Evolutionary conservation across 768 basidiomycete species (phyloP).

Genomic region (Pilatotrama ljubarskyi): DNA sequence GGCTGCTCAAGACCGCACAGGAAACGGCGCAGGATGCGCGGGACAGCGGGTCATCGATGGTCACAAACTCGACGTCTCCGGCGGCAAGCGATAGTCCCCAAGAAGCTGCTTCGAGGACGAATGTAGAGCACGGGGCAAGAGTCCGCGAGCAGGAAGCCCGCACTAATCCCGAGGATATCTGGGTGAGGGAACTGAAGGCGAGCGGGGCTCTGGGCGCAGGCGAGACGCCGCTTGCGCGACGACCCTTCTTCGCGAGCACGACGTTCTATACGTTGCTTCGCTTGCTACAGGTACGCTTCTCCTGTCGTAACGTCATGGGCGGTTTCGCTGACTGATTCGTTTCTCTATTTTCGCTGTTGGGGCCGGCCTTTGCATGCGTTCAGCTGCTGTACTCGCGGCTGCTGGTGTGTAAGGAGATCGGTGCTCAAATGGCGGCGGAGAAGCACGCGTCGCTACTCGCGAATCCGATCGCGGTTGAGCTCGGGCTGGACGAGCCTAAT

Average conservation of each 20-base stretch:
- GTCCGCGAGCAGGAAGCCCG: conserved; percentile 14
- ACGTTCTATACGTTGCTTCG: conserved; percentile 90
- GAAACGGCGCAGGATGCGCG: conserved; percentile 42
- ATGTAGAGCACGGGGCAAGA: conserved; percentile 6
- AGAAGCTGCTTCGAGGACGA: background rate
- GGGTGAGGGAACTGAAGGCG: conserved; percentile 51
- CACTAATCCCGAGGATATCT: conserved; percentile 47
- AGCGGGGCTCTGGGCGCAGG: conserved; percentile 23
- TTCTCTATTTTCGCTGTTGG: conserved; percentile 33
- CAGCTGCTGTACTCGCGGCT: conserved; percentile 90
- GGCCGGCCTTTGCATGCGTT: background rate
- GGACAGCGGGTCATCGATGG: conserved; percentile 26
- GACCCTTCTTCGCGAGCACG: conserved; percentile 86
- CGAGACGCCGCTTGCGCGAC: conserved; percentile 36
- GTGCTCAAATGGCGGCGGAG: conserved; percentile 65
- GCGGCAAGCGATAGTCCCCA: conserved; percentile 17
- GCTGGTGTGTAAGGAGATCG: conserved; percentile 80
- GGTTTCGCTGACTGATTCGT: conserved; percentile 72
- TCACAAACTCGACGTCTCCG: conserved; percentile 39
- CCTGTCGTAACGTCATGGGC: too few species aligned
- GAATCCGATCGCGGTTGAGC: conserved; percentile 79
- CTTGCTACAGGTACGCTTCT: conserved; percentile 81
- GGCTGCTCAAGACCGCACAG: conserved; percentile 73
- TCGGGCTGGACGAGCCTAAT: conserved; percentile 85
- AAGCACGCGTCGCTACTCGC: conserved; percentile 65